Evolutionary conservation across 805 yeast species (phyloP).

Genomic region (Metschnikowia noctiluminum): DNA sequence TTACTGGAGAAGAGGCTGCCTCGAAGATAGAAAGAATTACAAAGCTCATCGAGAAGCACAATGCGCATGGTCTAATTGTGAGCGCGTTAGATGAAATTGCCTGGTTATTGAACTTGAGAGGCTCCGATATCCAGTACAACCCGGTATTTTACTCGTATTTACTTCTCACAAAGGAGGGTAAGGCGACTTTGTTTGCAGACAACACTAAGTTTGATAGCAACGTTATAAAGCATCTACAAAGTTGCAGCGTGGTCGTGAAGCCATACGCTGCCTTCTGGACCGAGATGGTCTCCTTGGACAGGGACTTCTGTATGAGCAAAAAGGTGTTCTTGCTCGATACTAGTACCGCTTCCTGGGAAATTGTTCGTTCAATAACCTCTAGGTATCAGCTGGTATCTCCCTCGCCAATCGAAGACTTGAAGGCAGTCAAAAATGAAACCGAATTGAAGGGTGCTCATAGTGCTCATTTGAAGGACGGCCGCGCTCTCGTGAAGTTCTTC

Average conservation of each 20-base stretch:
- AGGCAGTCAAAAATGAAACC: conserved; percentile 47
- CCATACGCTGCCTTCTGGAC: conserved; percentile 47
- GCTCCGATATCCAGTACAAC: conserved; percentile 52
- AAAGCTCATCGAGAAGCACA: conserved; percentile 19
- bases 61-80: conserved; percentile 37
- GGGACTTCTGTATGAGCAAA: conserved; percentile 28
- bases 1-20: conserved; percentile 60
- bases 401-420: conserved; percentile 47
- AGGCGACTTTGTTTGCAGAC: conserved; percentile 42
- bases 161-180: conserved; percentile 26
- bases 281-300: conserved; percentile 38
- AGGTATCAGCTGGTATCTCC: conserved; percentile 26
- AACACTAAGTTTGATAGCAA: conserved; percentile 35
- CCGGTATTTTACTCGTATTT: conserved; percentile 50
- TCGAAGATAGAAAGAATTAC: conserved; percentile 53
- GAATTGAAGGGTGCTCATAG: conserved; percentile 50
- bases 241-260: conserved; percentile 29
- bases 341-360: conserved; percentile 37
- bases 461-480: conserved; percentile 58
- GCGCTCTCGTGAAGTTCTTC: conserved; percentile 51
- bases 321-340: conserved; percentile 31
- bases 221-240: conserved; percentile 24
- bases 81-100: conserved; percentile 52
- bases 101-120: conserved; percentile 52
- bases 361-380: conserved; percentile 33